These are phyloP conservation scores for Gorgonomyces haynaldii DNA, from an alignment of 192 early-diverging fungal species.

Conservation along the genomic window DNA sequence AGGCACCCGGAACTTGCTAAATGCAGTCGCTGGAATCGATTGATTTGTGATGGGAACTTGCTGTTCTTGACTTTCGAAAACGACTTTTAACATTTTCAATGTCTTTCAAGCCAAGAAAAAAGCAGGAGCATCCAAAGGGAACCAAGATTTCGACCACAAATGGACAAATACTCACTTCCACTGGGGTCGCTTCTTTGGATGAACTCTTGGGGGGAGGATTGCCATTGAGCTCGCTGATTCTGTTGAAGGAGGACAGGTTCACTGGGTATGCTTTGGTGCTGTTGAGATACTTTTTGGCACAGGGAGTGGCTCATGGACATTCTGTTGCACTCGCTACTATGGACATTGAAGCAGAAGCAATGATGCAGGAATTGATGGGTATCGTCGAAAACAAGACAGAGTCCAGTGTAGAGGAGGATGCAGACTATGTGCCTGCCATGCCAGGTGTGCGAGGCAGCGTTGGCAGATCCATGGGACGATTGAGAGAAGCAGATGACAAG, in stretches of 20 bases:
- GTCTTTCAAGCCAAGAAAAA: too few species aligned
- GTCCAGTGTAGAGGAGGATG: constrained; percentile 29
- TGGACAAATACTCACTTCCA: constrained; percentile 65
- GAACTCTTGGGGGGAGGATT: constrained; percentile 71
- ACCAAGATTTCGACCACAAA: constrained; percentile 68
- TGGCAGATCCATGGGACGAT: constrained; percentile 14
- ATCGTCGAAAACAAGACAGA: constrained; percentile 39
- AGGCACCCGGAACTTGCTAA: constrained; percentile 24
- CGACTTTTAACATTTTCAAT: too few species aligned
- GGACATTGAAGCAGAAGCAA: constrained; percentile 51
- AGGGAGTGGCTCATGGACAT: constrained; percentile 69
- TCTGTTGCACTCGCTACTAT: constrained; percentile 53
- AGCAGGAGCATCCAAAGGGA: too few species aligned
- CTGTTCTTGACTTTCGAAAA: too few species aligned
- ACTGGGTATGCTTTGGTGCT: constrained; percentile 73
- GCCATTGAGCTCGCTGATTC: constrained; percentile 63
- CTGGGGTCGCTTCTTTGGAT: constrained; percentile 75
- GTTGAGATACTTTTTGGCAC: constrained; percentile 72
- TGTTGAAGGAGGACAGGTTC: constrained; percentile 69
- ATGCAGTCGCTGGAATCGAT: constrained; percentile 29
- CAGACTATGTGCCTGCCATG: constrained; percentile 19
- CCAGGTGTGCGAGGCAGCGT: constrained; percentile 3
- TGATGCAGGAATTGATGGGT: constrained; percentile 52
- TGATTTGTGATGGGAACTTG: constrained; percentile 24
- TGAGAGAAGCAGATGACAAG: constrained; percentile 27